These are phyloP conservation scores for Globisporangium splendens DNA, from an alignment of 352 stramenopile species.

Conservation along the genomic window DNA sequence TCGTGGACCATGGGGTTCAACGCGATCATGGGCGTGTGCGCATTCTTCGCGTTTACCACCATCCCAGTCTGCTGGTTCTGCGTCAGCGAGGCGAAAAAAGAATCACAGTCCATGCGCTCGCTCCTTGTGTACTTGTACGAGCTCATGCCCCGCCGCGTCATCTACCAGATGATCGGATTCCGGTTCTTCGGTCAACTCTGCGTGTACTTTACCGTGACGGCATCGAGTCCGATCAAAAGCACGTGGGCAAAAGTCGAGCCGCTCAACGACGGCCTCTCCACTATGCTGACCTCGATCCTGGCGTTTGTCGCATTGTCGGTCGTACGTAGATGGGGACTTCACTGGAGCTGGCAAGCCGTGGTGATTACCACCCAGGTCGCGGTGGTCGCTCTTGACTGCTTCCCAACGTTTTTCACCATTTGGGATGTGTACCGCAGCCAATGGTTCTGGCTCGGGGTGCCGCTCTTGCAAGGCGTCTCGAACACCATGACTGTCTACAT, in stretches of 20 bases:
- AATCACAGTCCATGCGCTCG: constrained; percentile 28
- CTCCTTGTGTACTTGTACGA: constrained; percentile 39
- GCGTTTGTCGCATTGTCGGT: constrained; percentile 35
- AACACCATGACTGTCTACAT: constrained; percentile 46
- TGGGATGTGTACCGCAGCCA: constrained; percentile 68
- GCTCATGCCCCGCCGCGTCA: constrained; percentile 40
- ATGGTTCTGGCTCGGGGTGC: constrained; percentile 62
- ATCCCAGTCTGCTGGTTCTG: constrained; percentile 44
- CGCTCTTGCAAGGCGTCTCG: constrained; percentile 48
- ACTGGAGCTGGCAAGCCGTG: constrained; percentile 52
- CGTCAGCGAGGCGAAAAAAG: constrained; percentile 31
- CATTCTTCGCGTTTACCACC: constrained; percentile 30
- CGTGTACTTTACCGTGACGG: constrained; percentile 44
- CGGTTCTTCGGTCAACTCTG: constrained; percentile 48
- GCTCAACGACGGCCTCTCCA: constrained; percentile 49
- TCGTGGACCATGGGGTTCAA: constrained; percentile 55
- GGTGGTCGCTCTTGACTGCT: constrained; percentile 41
- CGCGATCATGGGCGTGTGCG: constrained; percentile 41
- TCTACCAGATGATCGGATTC: constrained; percentile 54
- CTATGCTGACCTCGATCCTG: constrained; percentile 39
- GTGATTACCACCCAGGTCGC: constrained; percentile 36
- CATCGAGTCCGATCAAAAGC: constrained; percentile 40
- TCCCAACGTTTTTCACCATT: constrained; percentile 57
- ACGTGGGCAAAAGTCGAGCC: constrained; percentile 54
- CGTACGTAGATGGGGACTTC: constrained; percentile 41